phyloP scores from a whole-genome alignment of 83 land plant genomes.

The Isoetes engelmannii region DNA sequence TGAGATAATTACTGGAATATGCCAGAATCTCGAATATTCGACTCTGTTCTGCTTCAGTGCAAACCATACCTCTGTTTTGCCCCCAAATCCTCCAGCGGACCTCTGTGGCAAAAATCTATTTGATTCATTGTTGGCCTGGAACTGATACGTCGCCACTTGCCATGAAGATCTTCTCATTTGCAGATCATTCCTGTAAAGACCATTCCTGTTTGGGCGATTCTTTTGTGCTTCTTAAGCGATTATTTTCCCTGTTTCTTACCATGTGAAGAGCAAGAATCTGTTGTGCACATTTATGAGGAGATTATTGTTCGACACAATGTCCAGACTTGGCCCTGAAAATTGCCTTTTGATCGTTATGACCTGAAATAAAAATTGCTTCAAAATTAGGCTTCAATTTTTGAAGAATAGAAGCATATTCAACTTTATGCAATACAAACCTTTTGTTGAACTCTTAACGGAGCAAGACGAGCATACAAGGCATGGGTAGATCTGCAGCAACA shows the following conservation, averaged over 20 bases:
- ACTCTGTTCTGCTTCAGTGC: no score
- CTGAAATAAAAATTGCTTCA: slow-evolving; percentile 19
- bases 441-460: slow-evolving; percentile 1
- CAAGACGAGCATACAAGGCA: no score
- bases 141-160: no score
- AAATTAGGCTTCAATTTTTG: no score
- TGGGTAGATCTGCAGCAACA: no score
- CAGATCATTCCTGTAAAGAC: slow-evolving; percentile 49
- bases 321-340: slow-evolving; percentile 59
- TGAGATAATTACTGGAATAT: no score
- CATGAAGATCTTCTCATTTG: slow-evolving; percentile 68
- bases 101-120: no score
- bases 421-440: not conserved
- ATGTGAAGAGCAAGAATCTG: slow-evolving; percentile 50
- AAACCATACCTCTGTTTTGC: no score
- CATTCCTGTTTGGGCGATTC: slow-evolving; percentile 6
- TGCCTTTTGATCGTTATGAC: slow-evolving; percentile 62
- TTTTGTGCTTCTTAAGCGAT: not conserved
- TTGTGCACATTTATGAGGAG: slow-evolving; percentile 48
- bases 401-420: not conserved
- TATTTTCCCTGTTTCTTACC: slow-evolving; percentile 26
- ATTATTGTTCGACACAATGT: slow-evolving; percentile 51
- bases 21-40: no score
- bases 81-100: no score
- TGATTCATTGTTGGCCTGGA: no score